Evolutionary conservation across 305 asterid genomes (phyloP).

Genomic region (Fraxinus paxiana): DNA sequence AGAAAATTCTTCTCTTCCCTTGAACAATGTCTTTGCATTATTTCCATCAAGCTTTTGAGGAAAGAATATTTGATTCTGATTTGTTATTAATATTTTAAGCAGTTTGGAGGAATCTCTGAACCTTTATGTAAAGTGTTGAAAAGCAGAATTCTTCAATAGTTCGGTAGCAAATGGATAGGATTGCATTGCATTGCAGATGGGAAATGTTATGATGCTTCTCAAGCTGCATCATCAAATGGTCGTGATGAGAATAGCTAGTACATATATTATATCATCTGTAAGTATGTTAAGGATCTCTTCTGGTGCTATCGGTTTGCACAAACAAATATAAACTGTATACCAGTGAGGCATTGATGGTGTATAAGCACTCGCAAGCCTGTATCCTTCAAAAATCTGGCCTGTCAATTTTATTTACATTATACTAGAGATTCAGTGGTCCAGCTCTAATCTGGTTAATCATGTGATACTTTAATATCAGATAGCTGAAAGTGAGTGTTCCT

Average conservation of each 20-base stretch:
- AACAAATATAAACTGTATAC: not conserved
- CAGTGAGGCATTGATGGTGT: not conserved
- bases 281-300: not conserved
- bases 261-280: not conserved
- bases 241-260: not conserved
- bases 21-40: constrained; percentile 20
- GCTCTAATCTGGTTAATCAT: not conserved
- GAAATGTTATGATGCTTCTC: constrained; percentile 23
- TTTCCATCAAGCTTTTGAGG: constrained; percentile 38
- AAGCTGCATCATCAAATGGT: constrained; percentile 14
- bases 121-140: constrained; percentile 8
- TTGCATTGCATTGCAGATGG: constrained; percentile 37
- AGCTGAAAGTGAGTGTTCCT: not conserved
- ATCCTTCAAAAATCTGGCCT: not conserved
- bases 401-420: not conserved
- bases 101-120: constrained; percentile 50
- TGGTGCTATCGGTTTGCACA: not conserved
- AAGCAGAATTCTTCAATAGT: constrained; percentile 50
- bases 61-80: constrained; percentile 49
- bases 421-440: not conserved
- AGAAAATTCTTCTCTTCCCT: not conserved
- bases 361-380: not conserved
- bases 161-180: constrained; percentile 56
- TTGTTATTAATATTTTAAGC: constrained; percentile 45
- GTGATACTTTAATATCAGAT: not conserved